Evolutionary conservation across 2,329 filamentous ascomycete genomes (phyloP).

Genomic region (Claviceps sp.): DNA sequence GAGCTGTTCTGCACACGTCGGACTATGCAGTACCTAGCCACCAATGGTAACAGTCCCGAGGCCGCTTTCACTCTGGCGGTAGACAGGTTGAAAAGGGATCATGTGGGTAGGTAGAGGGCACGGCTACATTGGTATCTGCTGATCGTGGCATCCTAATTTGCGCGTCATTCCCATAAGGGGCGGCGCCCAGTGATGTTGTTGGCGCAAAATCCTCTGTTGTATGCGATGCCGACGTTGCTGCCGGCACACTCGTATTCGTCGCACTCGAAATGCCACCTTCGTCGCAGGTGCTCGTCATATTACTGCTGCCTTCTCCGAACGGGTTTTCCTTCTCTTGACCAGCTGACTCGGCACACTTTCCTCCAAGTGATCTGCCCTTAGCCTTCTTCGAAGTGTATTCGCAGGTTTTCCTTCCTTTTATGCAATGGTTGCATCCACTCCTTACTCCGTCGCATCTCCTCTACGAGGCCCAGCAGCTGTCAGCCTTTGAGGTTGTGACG

Average conservation of each 20-base stretch:
- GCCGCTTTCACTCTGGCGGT: too few species aligned
- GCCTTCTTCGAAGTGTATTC: conserved; percentile 20
- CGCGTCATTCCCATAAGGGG: background rate
- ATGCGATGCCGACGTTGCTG: background rate
- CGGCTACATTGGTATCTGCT: background rate
- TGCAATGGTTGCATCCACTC: conserved; percentile 23
- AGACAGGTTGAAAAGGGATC: too few species aligned
- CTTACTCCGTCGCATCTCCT: conserved; percentile 25
- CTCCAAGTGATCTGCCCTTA: conserved; percentile 5
- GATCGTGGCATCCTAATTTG: background rate
- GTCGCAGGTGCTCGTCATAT: too few species aligned
- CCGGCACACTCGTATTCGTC: too few species aligned
- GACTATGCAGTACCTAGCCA: too few species aligned
- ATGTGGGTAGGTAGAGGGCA: too few species aligned
- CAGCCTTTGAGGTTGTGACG: background rate
- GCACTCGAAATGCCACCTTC: too few species aligned
- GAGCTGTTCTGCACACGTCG: too few species aligned
- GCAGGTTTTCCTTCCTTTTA: conserved; percentile 17
- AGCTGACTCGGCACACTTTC: too few species aligned
- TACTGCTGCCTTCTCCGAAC: too few species aligned
- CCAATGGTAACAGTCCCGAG: too few species aligned
- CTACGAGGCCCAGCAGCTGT: conserved; percentile 8
- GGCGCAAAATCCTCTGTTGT: background rate
- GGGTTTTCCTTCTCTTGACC: too few species aligned
- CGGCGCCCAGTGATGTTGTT: background rate